A percentile compares a stretch with the other conserved stretches of the same genome.
These are phyloP conservation scores for Solidago caesia DNA, from an alignment of 129 eudicot species.

Conservation along the genomic window DNA sequence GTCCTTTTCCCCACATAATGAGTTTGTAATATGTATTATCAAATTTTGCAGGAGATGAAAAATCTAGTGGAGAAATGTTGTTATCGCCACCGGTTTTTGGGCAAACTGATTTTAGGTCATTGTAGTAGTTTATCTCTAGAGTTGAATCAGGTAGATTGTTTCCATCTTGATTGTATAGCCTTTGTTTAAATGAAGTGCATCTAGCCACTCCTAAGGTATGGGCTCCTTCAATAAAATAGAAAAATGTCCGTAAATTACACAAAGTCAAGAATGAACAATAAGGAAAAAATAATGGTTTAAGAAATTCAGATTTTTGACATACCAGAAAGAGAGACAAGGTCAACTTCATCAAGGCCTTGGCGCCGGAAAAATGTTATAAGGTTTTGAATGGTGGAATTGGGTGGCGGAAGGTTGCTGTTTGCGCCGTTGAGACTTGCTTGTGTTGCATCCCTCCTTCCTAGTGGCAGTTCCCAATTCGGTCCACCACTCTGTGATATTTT, in stretches of 20 bases:
- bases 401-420: constrained; percentile 75
- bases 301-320: constrained; percentile 3
- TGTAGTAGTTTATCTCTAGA: constrained; percentile 67
- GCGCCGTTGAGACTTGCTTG: constrained; percentile 65
- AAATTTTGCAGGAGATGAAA: constrained; percentile 65
- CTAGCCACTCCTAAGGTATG: constrained; percentile 93
- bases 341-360: constrained; percentile 76
- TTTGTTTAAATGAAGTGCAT: constrained; percentile 71
- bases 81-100: constrained; percentile 77
- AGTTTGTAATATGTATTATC: constrained; percentile 93
- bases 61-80: constrained; percentile 69
- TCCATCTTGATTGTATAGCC: constrained; percentile 86
- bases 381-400: constrained; percentile 72
- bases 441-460: constrained; percentile 90
- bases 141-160: constrained; percentile 74
- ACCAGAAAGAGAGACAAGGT: constrained; percentile 95
- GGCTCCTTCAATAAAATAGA: constrained; percentile 51
- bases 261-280: neutral
- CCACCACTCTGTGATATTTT: constrained; percentile 70
- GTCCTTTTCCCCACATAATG: constrained; percentile 79
- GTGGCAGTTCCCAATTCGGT: constrained; percentile 81
- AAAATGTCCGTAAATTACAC: neutral
- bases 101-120: constrained; percentile 60
- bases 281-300: neutral
- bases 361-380: constrained; percentile 56